Evolutionary conservation across 805 yeast species (phyloP), one percentile per base, ranked within the genome.

Genomic region (Ogataea glucozyma): DNA sequence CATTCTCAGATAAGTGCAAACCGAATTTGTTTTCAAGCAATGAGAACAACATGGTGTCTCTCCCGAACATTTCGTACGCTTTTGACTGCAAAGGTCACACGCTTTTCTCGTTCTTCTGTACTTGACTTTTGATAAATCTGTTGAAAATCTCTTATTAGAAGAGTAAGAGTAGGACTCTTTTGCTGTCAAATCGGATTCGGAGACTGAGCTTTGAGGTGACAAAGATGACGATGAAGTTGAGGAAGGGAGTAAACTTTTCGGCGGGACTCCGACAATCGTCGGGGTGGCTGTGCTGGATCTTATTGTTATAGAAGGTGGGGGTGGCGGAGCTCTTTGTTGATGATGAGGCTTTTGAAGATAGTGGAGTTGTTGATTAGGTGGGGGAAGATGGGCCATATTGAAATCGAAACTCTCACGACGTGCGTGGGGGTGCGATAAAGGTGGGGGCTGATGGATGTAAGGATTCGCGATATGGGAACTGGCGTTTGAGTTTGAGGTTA

Each of bases 1-100:
- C 36, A 65, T 58, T 26, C 78, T 57, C 8, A 66, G 46, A 44
- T 74, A 74, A 1, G 74, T 67, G 46, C 76, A 72, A 6, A 53
- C 46, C 1, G 59, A 52, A 26, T 56, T 53, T 1, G 62, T 46
- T 38, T 61, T 63, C 1, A 47, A 14, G 43, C 79, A 74, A 43
- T 72, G 74, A 3, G 60, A 50, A 48, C 79, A 74, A 6, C 44
- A 36, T 0, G 78, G 79, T 4, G 48, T 48, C 17, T 58, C 62
- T 3, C 79, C 79, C 42, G 73, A 73, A 53, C 79, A 74, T 43
- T 71, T 72, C 2, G 76, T 70, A 43, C 78, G 59, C 40, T 68
- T 65, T 39, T 64, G 65, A 48, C 72, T 72, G 55, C 79, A 74
- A 13, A 64, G 55, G 49, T 74, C 79, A 50, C 79, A 74, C 1